These are phyloP conservation scores for Boletus rubropictus DNA, from an alignment of 768 basidiomycete genomes.

Conservation along the genomic window DNA sequence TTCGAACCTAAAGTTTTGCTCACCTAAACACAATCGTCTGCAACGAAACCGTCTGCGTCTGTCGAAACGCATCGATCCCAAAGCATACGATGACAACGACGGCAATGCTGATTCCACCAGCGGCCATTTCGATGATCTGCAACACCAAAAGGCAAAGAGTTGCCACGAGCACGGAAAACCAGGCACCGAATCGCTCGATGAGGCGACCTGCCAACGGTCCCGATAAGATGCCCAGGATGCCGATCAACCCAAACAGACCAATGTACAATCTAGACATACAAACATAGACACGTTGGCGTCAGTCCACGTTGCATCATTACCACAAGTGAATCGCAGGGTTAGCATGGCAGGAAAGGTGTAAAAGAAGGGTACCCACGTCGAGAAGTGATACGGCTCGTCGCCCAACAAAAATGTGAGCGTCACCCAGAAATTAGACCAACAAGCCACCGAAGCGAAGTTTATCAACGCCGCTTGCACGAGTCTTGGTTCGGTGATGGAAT, in stretches of 20 bases:
- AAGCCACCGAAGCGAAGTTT: conserved; percentile 26
- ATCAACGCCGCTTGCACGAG: conserved; percentile 33
- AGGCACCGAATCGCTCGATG: conserved; percentile 34
- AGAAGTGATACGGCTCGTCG: conserved; percentile 36
- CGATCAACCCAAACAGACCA: conserved; percentile 45
- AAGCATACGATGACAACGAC: conserved; percentile 38
- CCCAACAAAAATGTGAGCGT: conserved; percentile 44
- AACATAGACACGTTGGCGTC: neutral
- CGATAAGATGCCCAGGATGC: conserved; percentile 34
- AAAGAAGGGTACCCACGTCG: conserved; percentile 20
- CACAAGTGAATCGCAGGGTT: neutral
- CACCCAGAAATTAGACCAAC: conserved; percentile 35
- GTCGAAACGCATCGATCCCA: conserved; percentile 37
- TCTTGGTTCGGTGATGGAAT: conserved; percentile 36
- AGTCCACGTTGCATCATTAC: neutral
- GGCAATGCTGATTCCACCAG: conserved; percentile 34
- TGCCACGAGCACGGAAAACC: conserved; percentile 37
- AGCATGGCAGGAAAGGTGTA: neutral
- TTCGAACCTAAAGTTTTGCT: neutral
- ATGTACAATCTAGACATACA: conserved; percentile 27
- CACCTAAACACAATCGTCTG: conserved; percentile 25
- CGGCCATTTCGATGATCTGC: conserved; percentile 32
- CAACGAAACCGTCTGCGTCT: conserved; percentile 36
- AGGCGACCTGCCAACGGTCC: conserved; percentile 26
- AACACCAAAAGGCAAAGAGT: conserved; percentile 26